Base-by-base conservation (phyloP, 306 rosid genomes). In the Abrus pulchellus region DNA sequence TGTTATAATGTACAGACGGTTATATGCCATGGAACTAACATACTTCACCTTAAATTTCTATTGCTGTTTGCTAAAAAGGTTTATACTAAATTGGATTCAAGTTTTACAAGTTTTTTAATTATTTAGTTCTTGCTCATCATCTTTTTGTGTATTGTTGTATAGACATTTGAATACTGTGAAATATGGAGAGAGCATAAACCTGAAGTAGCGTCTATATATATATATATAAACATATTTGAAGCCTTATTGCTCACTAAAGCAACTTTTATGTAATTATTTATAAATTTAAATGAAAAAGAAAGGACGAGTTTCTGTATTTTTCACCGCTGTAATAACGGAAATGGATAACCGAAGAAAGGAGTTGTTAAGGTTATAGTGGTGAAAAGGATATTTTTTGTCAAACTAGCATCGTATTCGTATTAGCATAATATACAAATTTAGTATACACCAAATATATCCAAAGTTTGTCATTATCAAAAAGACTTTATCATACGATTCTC, bases 401-500 rank as follows among this genome's bases (percentile, higher is more conserved):
- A 20, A 54, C 1, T 28, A 33, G n/a, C 55, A 50, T 34, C 5
- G 7, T 50, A 9, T 7, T 70, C 5, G 29, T 65, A 41, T 81
- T 13, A 43, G 30, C 45, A 4, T 52, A 45, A 6, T 33, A 6
- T 13, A 40, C 38, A 61, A 14, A 40, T 14, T 65, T 9, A 38
- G 13, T 53, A 20, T 43, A 62, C 49, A 30, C 32, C 55, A 63
- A 29, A 48, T 11, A 13, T 38, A 60, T 62, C 53, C 44, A 8
- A 62, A 40, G 41, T 72, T 59, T 80, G 57, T 62, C 73, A 9
- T 50, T 61, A 10, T 72, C 30, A 62, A 41, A 43, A 72, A 30
- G 43, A 49, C 20, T 28, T 82, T 30, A 75, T 41, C 57, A 49
- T 38, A 47, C 13, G 52, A 75, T 60, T 76, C 67, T 29, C 59